Evolutionary conservation across 805 yeast species (phyloP), one percentile per base, ranked within the genome.

Genomic region (Barnettozyma sucrosica): DNA sequence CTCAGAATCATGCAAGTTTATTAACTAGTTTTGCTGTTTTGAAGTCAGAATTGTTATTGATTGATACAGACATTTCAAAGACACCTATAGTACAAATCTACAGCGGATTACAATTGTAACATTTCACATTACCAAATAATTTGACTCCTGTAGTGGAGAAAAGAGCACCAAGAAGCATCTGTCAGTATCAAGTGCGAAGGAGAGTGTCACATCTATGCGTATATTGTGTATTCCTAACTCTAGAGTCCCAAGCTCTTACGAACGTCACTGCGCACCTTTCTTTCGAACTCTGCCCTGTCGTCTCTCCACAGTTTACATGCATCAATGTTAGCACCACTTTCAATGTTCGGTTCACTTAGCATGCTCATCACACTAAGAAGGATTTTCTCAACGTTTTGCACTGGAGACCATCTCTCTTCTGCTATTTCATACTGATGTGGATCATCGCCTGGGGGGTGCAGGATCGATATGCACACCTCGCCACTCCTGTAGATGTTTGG

Each of bases 391-490:
- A 93, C 90, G 62, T 95, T 86, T 65, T 93, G 99, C 26, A 93
- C 90, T 0, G 99, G 99, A 7, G 95, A 86, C 99, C 99, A 93
- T 55, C 99, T 73, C 68, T 93, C 99, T 57, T 90, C 95, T 0
- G 98, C 96, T 26, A 87, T 68, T 66, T 93, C 99, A 67, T 93
- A 93, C 75, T 85, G 89, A 64, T 89, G 80, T 19, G 99, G 98
- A 66, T 93, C 99, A 57, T 90, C 96, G 10, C 99, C 99, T 1
- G 98, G 96, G 1, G 97, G 81, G 64, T 93, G 99, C 54, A 93
- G 72, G 43, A 93, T 93, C 14, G 96, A 88, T 44, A 93, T 93
- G 66, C 99, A 93, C 4, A 93, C 99, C 21, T 88, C 88, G 3
- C 99, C 99, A 61, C 90, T 96, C 44, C 86, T 80, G 64, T 92